Conservation (phyloP, 345 rosid genomes). For the Gossypium thurberi region DNA sequence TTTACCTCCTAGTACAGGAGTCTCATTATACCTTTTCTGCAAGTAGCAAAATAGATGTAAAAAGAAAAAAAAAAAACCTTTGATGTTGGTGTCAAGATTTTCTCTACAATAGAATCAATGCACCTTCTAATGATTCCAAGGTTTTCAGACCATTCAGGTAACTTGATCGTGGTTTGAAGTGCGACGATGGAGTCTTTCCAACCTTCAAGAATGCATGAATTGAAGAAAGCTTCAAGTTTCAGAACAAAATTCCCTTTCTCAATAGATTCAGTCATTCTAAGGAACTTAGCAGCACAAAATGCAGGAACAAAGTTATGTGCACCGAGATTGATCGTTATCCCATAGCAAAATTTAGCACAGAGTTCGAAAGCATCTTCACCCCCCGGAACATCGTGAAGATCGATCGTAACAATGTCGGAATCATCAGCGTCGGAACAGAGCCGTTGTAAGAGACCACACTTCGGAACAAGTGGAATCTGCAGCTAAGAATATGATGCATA, state of each 20-base stretch:
- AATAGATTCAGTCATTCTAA: conserved; percentile 76
- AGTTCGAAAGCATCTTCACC: conserved; percentile 91
- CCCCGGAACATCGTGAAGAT: conserved; percentile 87
- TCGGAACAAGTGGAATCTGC: conserved; percentile 84
- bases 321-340: conserved; percentile 77
- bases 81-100: conserved; percentile 64
- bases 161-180: conserved; percentile 51
- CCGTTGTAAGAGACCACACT: conserved; percentile 72
- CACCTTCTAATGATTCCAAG: conserved; percentile 81
- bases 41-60: not conserved
- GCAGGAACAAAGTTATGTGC: conserved; percentile 80
- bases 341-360: conserved; percentile 94
- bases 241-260: conserved; percentile 71
- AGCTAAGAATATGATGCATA: conserved; percentile 22
- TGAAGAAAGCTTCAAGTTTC: conserved; percentile 87
- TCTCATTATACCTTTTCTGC: no score
- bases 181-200: conserved; percentile 92
- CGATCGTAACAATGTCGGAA: conserved; percentile 42
- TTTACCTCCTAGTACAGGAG: no score
- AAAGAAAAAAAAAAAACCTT: conserved; percentile 37
- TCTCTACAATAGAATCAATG: conserved; percentile 72
- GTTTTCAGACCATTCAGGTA: conserved; percentile 86
- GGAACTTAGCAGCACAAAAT: conserved; percentile 87
- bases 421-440: conserved; percentile 47
- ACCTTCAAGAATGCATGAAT: conserved; percentile 81